Conservation (phyloP, 2,329 filamentous ascomycete genomes). For the Neodidymelliopsis sp. region DNA sequence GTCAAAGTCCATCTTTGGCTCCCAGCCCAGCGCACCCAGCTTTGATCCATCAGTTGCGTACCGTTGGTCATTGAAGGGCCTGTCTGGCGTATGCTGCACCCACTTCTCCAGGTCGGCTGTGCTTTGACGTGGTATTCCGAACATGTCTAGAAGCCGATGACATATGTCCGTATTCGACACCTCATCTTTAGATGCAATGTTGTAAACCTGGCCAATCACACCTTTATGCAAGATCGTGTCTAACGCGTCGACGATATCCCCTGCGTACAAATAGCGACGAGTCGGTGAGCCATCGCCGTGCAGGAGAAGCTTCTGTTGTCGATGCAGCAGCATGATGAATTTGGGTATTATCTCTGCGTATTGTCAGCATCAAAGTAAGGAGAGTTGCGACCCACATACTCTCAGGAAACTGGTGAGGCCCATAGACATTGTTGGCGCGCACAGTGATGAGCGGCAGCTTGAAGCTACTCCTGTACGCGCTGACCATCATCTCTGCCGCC, state of each 20-base stretch:
- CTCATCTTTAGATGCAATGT: constrained; percentile 80
- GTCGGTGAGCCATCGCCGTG: constrained; percentile 80
- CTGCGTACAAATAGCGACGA: constrained; percentile 78
- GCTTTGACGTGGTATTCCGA: constrained; percentile 58
- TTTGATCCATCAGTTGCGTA: constrained; percentile 51
- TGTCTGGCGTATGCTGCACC: constrained; percentile 78
- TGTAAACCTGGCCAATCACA: constrained; percentile 77
- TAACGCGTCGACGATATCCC: constrained; percentile 81
- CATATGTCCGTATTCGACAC: constrained; percentile 77
- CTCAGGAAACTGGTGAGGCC: constrained; percentile 83
- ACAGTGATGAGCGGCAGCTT: constrained; percentile 81
- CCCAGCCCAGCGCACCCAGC: constrained; percentile 47
- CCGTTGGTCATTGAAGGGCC: constrained; percentile 64
- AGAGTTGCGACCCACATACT: constrained; percentile 61
- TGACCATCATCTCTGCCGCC: constrained; percentile 84
- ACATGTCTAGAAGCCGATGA: constrained; percentile 67
- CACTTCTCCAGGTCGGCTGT: constrained; percentile 64
- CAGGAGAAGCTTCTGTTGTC: constrained; percentile 71
- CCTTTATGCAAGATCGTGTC: constrained; percentile 85
- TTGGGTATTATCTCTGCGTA: constrained; percentile 81
- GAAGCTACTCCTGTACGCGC: constrained; percentile 85
- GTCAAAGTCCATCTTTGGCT: constrained; percentile 46
- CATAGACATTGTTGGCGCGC: constrained; percentile 84
- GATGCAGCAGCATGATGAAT: constrained; percentile 75
- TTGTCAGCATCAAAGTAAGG: constrained; percentile 17